Percentiles rank a stretch among this genome's conserved stretches.
Conservation (phyloP, 225 moss, liverwort and hornwort species). For the Physcomitrium patens region DNA sequence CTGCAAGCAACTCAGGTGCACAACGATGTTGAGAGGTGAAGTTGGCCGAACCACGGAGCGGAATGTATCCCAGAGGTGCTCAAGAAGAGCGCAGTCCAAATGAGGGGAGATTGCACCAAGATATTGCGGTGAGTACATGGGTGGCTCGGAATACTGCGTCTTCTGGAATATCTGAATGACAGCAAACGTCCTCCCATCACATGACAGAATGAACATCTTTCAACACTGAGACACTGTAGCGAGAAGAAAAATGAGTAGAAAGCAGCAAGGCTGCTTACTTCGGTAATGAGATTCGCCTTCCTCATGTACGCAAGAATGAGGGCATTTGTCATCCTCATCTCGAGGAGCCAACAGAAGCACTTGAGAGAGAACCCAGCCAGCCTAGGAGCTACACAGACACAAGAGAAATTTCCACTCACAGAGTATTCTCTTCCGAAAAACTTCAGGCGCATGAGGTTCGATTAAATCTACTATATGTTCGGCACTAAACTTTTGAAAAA, state of each 20-base stretch:
- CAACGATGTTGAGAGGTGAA: neutral
- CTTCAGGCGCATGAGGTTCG: too few relatives aligned
- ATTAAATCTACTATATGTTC: too few relatives aligned
- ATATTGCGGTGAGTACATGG: slow-evolving; percentile 76
- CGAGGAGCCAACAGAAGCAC: slow-evolving; percentile 78
- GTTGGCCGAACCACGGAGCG: neutral
- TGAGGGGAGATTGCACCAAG: slow-evolving; percentile 27
- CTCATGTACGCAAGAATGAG: slow-evolving; percentile 61
- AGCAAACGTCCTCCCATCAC: slow-evolving; percentile 2
- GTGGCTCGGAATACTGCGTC: slow-evolving; percentile 73
- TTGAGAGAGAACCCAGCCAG: slow-evolving; percentile 66
- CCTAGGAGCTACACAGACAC: slow-evolving; percentile 63
- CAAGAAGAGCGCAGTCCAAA: neutral
- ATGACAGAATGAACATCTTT: neutral
- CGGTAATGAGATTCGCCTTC: slow-evolving; percentile 68
- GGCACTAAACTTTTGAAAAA: too few relatives aligned
- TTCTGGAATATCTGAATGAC: slow-evolving; percentile 57
- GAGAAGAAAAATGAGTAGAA: neutral
- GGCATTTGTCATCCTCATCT: slow-evolving; percentile 45
- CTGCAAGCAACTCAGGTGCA: slow-evolving; percentile 2
- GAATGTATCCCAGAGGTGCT: neutral
- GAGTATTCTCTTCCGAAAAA: neutral
- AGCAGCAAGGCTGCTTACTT: slow-evolving; percentile 38
- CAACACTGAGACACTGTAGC: neutral
- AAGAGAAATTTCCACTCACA: neutral